Conservation (phyloP, 768 basidiomycete species). For the Termitomyces sp. region DNA sequence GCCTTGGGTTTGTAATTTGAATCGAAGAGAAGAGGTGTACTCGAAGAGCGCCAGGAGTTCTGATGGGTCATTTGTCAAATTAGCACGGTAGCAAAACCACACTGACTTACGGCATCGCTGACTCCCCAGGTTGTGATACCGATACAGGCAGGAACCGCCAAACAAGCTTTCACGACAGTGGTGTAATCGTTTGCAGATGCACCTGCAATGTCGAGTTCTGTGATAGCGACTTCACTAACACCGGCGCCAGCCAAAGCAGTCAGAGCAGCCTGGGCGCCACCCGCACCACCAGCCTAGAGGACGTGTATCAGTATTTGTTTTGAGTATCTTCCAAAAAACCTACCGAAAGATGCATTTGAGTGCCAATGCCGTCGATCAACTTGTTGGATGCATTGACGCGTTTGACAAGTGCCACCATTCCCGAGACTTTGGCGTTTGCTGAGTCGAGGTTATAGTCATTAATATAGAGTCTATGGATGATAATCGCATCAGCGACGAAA, state of each 20-base stretch:
- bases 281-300: constrained; percentile 33
- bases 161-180: constrained; percentile 36
- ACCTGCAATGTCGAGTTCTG: constrained; percentile 41
- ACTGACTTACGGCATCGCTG: constrained; percentile 34
- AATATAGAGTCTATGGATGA: constrained; percentile 26
- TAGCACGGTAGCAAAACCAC: background rate
- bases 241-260: constrained; percentile 39
- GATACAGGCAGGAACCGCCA: constrained; percentile 37
- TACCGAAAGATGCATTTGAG: constrained; percentile 41
- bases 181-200: constrained; percentile 22
- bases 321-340: background rate
- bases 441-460: constrained; percentile 49
- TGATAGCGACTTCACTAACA: constrained; percentile 42
- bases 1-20: constrained; percentile 23
- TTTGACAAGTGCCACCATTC: constrained; percentile 37
- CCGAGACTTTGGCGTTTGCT: constrained; percentile 42
- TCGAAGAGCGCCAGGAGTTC: constrained; percentile 25
- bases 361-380: constrained; percentile 49
- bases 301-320: background rate
- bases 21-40: constrained; percentile 23
- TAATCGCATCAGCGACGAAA: background rate
- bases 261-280: constrained; percentile 39
- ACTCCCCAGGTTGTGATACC: constrained; percentile 50
- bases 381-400: constrained; percentile 32
- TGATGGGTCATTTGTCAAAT: constrained; percentile 1